Evolutionary conservation across 495 filamentous ascomycete species (phyloP).

Genomic region (Daldinia vernicosa): DNA sequence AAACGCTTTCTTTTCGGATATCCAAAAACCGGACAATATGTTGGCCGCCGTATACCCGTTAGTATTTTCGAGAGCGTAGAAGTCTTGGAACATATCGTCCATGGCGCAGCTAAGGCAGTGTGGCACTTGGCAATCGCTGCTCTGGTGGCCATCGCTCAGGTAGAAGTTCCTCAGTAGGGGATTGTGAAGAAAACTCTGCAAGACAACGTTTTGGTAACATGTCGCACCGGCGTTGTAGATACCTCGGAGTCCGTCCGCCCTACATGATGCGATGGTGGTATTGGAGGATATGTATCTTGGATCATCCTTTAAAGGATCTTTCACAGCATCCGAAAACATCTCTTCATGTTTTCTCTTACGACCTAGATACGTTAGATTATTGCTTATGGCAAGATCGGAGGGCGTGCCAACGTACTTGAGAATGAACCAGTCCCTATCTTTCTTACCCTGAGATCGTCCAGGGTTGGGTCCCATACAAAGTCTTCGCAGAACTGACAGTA

Average conservation of each 20-base stretch:
- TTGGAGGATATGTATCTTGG: slow-evolving; percentile 67
- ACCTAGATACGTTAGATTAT: slow-evolving; percentile 24
- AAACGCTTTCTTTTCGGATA: slow-evolving; percentile 66
- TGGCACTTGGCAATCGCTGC: slow-evolving; percentile 68
- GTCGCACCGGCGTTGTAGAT: slow-evolving; percentile 94
- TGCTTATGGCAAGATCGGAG: neutral
- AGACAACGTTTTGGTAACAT: slow-evolving; percentile 91
- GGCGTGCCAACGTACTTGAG: slow-evolving; percentile 46
- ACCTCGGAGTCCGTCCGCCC: slow-evolving; percentile 79
- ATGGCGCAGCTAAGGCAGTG: slow-evolving; percentile 87
- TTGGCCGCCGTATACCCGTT: slow-evolving; percentile 85
- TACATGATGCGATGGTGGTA: slow-evolving; percentile 70
- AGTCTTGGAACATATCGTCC: slow-evolving; percentile 91
- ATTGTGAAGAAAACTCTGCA: slow-evolving; percentile 89
- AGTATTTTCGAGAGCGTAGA: slow-evolving; percentile 79
- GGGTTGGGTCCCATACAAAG: slow-evolving; percentile 84
- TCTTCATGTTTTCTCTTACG: slow-evolving; percentile 71
- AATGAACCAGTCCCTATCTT: slow-evolving; percentile 65
- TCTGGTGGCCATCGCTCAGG: slow-evolving; percentile 82
- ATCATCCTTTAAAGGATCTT: slow-evolving; percentile 67
- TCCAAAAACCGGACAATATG: slow-evolving; percentile 82
- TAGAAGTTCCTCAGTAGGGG: slow-evolving; percentile 87
- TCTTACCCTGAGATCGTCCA: slow-evolving; percentile 74
- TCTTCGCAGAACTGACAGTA: slow-evolving; percentile 88
- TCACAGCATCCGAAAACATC: slow-evolving; percentile 60